A percentile compares a stretch with the other conserved stretches of the same genome.
Conservation (phyloP, 2,329 filamentous ascomycete species). For the Xylariaceae sp. region DNA sequence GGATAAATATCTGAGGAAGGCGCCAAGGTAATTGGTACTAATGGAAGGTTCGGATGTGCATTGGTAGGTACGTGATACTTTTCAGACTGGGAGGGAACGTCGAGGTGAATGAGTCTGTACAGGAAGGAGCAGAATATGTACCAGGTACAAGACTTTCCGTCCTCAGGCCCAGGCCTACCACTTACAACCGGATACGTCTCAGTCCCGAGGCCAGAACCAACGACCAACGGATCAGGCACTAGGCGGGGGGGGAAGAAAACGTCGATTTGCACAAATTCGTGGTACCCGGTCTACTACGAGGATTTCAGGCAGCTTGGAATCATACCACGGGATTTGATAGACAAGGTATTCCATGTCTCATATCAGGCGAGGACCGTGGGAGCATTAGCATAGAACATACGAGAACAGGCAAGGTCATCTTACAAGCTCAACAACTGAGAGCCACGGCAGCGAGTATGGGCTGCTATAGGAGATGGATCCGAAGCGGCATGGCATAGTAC, state of each 20-base stretch:
- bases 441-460: constrained; percentile 1
- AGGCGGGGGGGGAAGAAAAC: background rate
- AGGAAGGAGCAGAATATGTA: background rate
- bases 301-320: constrained; percentile 1
- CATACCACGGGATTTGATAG: constrained; percentile 4
- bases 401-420: constrained; percentile 11
- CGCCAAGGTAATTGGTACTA: background rate
- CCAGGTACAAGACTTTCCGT: background rate
- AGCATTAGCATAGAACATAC: constrained; percentile 13
- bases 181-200: background rate
- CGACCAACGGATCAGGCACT: background rate
- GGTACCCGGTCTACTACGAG: constrained; percentile 10
- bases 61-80: background rate
- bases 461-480: background rate
- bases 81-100: background rate
- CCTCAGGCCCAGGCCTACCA: background rate
- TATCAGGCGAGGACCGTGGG: background rate
- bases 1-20: background rate
- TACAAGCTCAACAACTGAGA: constrained; percentile 12
- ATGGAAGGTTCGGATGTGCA: background rate
- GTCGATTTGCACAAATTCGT: background rate
- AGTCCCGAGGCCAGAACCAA: background rate
- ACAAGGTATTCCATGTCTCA: constrained; percentile 12
- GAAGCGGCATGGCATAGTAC: constrained; percentile 2
- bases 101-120: background rate